A percentile compares a stretch with the other conserved stretches of the same genome.
phyloP scores from a whole-genome alignment of 192 early-diverging fungal species.

The Mortierella antarctica region DNA sequence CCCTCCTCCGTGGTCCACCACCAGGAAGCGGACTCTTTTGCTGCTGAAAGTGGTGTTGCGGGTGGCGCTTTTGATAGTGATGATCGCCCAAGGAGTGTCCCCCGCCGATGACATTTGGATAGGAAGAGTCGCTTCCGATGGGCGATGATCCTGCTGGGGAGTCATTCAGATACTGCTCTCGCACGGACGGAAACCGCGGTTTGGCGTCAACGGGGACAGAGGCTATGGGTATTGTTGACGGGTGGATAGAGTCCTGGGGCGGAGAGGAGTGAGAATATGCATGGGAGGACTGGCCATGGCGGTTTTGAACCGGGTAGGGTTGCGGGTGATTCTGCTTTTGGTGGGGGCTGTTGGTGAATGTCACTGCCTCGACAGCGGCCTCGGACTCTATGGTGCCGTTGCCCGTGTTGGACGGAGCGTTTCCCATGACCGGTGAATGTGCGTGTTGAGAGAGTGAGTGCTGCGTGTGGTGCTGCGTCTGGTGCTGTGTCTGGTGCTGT shows the following conservation, averaged over 20 bases:
- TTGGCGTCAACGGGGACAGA: slow-evolving; percentile 32
- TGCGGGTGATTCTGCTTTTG: slow-evolving; percentile 22
- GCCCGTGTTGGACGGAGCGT: slow-evolving; percentile 31
- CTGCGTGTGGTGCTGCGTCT: not conserved
- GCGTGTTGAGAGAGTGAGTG: not conserved
- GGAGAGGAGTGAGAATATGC: slow-evolving; percentile 22
- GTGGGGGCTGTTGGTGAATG: slow-evolving; percentile 42
- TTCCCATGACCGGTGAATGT: slow-evolving; percentile 25
- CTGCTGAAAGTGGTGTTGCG: slow-evolving; percentile 6
- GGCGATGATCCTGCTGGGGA: slow-evolving; percentile 44
- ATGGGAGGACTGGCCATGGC: slow-evolving; percentile 18
- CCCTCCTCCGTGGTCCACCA: slow-evolving; percentile 35
- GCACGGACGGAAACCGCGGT: slow-evolving; percentile 29
- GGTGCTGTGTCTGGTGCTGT: not conserved
- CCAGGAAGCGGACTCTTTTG: slow-evolving; percentile 21
- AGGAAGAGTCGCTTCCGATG: slow-evolving; percentile 24
- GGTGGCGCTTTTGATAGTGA: slow-evolving; percentile 2
- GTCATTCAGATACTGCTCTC: slow-evolving; percentile 31
- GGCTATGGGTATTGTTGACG: slow-evolving; percentile 46
- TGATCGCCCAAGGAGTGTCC: slow-evolving; percentile 3
- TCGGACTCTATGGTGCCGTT: slow-evolving; percentile 12
- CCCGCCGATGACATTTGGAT: slow-evolving; percentile 9
- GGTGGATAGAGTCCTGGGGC: slow-evolving; percentile 38
- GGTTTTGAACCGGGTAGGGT: slow-evolving; percentile 32
- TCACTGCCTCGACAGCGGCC: slow-evolving; percentile 38